Base-by-base conservation (phyloP, 73 alveolate species). In the Vitrella brassicaformis region DNA sequence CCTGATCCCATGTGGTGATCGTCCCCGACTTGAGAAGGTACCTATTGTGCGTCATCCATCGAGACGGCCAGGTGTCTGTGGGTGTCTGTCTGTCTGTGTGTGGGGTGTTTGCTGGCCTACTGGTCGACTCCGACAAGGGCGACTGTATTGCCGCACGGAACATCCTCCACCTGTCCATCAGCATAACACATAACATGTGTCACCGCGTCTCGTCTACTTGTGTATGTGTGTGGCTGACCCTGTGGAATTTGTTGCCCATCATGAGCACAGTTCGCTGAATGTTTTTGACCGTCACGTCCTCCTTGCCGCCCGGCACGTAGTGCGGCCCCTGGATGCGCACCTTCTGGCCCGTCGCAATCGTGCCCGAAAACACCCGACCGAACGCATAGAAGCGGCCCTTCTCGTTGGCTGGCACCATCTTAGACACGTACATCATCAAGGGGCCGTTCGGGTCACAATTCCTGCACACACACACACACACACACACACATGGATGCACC, bases 311-410 rank as follows among this genome's bases (percentile, higher is more conserved):
- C 27, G 97, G 98, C 79, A 84, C 88, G 92, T 89, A 96, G 94
- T 96, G 89, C 47, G 98, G 98, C 72, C 99, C 99, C 96, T 94
- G 91, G 81, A 96, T 94, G 82, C 99, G 91, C 85, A 96, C 98
- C 89, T 94, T 96, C 84, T 94, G 95, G 67, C 98, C 98, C 47
- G 97, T 85, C 31, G 93, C 89, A 72, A 94, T 91, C 73, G 94
- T 90, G 30, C 99, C 98, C 25, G 99, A 94, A 97, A 96, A 96
- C 66, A 96, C 97, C 81, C 99, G 88, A 71, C 99, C 99, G 90
- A 96, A 96, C 81, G 98, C 99, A 81, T 90, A 91, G 95, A 96
- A 96, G 85, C 98, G 85, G 31, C 99, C 98, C 87, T 93, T 90
- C 83, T 96, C 98, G 69, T 87, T 68, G 80, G 98, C 89, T 65